phyloP scores from a whole-genome alignment of 2,329 filamentous ascomycete genomes.

The Claviceps sorghi region DNA sequence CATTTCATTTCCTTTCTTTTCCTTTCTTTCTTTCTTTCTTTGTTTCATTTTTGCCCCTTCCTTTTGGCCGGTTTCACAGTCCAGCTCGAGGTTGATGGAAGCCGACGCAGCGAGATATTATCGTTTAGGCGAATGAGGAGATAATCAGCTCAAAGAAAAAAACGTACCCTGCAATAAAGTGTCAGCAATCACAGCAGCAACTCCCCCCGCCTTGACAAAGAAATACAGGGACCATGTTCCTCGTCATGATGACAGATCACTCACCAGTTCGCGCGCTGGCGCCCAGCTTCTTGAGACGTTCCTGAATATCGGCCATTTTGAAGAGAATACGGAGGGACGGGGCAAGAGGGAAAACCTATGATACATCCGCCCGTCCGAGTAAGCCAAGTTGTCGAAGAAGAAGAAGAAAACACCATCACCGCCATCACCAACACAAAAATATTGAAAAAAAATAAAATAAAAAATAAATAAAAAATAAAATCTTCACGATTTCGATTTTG shows the following conservation, averaged over 20 bases:
- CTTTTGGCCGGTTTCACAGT: not conserved
- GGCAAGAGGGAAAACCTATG: constrained; percentile 3
- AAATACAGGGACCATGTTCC: not conserved
- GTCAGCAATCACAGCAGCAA: not conserved
- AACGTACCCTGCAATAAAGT: constrained; percentile 22
- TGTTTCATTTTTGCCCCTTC: not conserved
- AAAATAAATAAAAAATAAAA: not conserved
- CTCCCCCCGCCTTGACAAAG: not conserved
- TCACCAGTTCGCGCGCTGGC: constrained; percentile 48
- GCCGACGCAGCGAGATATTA: not conserved
- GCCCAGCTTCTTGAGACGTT: constrained; percentile 46
- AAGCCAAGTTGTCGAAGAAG: constrained; percentile 4
- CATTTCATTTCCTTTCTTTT: too few relatives aligned
- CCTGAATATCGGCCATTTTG: constrained; percentile 42
- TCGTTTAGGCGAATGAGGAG: not conserved
- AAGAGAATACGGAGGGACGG: constrained; percentile 14
- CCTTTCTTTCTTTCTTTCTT: too few relatives aligned
- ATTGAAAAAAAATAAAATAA: not conserved
- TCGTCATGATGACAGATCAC: constrained; percentile 21
- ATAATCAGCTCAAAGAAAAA: not conserved
- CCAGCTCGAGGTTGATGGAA: not conserved
- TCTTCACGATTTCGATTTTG: not conserved
- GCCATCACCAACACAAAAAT: too few relatives aligned
- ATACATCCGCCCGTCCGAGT: constrained; percentile 3
- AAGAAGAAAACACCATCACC: not conserved